Conservation (phyloP, 2,329 filamentous ascomycete genomes). For the Blastomyces percursus region DNA sequence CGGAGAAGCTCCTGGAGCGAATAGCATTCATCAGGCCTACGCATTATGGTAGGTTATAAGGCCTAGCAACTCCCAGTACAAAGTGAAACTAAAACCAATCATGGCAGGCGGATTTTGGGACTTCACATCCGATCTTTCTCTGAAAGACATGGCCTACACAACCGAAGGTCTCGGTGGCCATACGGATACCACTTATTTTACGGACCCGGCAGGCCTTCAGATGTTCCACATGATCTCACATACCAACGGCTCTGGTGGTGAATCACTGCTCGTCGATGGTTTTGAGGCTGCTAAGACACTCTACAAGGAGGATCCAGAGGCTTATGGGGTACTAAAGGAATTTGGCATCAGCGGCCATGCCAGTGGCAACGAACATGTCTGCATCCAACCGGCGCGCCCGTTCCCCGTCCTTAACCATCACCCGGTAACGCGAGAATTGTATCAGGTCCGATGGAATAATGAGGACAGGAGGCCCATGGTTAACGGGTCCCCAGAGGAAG, state of each 20-base stretch:
- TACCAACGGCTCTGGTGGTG: slow-evolving; percentile 53
- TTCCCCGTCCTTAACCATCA: slow-evolving; percentile 63
- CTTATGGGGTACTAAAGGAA: slow-evolving; percentile 48
- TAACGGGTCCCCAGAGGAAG: slow-evolving; percentile 39
- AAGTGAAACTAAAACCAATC: not conserved
- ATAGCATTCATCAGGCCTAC: slow-evolving; percentile 83
- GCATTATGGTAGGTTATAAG: slow-evolving; percentile 66
- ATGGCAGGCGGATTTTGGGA: slow-evolving; percentile 58
- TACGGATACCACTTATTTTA: slow-evolving; percentile 95
- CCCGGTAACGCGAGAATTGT: slow-evolving; percentile 33
- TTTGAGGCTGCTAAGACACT: slow-evolving; percentile 61
- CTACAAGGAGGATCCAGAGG: slow-evolving; percentile 40
- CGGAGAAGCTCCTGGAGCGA: slow-evolving; percentile 61
- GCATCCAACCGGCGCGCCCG: slow-evolving; percentile 58
- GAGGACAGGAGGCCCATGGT: slow-evolving; percentile 67
- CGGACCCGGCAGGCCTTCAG: slow-evolving; percentile 80
- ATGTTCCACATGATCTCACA: slow-evolving; percentile 87
- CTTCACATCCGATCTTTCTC: slow-evolving; percentile 78
- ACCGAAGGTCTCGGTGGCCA: slow-evolving; percentile 71
- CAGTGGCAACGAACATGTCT: slow-evolving; percentile 74
- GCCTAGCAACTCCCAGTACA: not conserved
- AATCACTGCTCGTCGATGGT: slow-evolving; percentile 75
- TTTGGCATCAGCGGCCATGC: slow-evolving; percentile 64
- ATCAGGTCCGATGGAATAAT: slow-evolving; percentile 84
- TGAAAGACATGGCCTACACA: slow-evolving; percentile 87